Evolutionary conservation across 1,284 basidiomycete species (phyloP), one percentile per base, ranked within the genome.

Genomic region (Boletellus deceptivus): DNA sequence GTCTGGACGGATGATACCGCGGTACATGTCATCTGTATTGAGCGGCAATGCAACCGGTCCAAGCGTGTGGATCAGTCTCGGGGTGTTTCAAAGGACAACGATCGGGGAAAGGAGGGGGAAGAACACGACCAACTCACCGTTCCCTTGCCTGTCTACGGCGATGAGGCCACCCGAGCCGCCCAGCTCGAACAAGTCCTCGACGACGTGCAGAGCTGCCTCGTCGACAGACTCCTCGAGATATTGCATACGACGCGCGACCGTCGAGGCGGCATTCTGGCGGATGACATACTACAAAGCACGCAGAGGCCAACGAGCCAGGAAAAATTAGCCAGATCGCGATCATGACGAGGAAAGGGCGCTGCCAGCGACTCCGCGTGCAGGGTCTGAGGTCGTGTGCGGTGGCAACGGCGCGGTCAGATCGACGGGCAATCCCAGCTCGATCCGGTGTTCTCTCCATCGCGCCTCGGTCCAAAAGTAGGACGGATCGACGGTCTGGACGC

Each of bases 21-120:
- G 75, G 62, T 90, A 91, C 90, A 93, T 92, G 3, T 87, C 86
- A 20, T 76, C 73, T 54, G 82, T 84, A 60, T 91, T 91, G 54
- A 92, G 63, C 4, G 85, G 79, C 71, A 86, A 78, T 1, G 83
- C 71, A 33, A 87, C 85, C 89, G 57, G 33, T 20, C n/a, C 11
- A 29, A 31, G 36, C 10, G 22, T 40, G 24, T n/a, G 11, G 35
- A 33, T 60, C 31, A 61, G 41, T 43, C 38, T 52, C 29, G 9
- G 3, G 18, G 16, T 7, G 27, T 10, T 27, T 27, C 27, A 6
- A 20, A 4, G 20, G 20, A 20, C 20, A 20, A 4, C 20, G 20
- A 20, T 20, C 20, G 20, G 20, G 20, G 20, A 20, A 20, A 4
- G 20, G 4, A 4, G 20, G n/a, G n/a, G n/a, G n/a, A n/a, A n/a